Percentiles rank a stretch among this genome's conserved stretches.
These are phyloP conservation scores for Kwoniella dejecticola DNA, from an alignment of 768 basidiomycete species.

Conservation along the genomic window DNA sequence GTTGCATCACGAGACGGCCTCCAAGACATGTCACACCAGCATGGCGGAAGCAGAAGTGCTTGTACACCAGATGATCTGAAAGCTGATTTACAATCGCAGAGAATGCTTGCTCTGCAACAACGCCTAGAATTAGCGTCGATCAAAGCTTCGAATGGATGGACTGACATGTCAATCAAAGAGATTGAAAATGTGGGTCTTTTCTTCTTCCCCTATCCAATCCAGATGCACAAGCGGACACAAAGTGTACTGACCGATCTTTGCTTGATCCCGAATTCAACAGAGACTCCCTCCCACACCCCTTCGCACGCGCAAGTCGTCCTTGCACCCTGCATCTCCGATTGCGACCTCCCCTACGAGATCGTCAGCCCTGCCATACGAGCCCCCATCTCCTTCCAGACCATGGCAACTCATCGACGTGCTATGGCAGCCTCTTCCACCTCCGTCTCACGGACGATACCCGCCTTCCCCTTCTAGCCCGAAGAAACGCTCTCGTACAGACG, in stretches of 20 bases:
- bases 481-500: slow-evolving; percentile 36
- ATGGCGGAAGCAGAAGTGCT: no score
- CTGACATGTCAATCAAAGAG: slow-evolving; percentile 44
- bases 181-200: slow-evolving; percentile 39
- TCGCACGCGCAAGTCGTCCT: slow-evolving; percentile 13
- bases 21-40: no score
- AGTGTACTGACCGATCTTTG: not conserved
- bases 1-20: no score
- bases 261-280: slow-evolving; percentile 7
- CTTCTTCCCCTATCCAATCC: not conserved
- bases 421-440: slow-evolving; percentile 51
- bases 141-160: slow-evolving; percentile 48
- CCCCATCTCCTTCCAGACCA: slow-evolving; percentile 45
- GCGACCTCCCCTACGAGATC: slow-evolving; percentile 13
- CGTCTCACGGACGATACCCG: slow-evolving; percentile 28
- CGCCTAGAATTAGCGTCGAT: slow-evolving; percentile 48
- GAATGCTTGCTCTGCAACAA: slow-evolving; percentile 47
- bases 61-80: no score
- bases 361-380: slow-evolving; percentile 35
- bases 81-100: slow-evolving; percentile 22
- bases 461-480: slow-evolving; percentile 32
- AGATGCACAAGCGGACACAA: not conserved
- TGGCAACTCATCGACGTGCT: slow-evolving; percentile 52
- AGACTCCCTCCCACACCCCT: slow-evolving; percentile 32
- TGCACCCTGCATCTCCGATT: slow-evolving; percentile 30